These are phyloP conservation scores for Neoarthrinium moseri DNA, from an alignment of 2,329 filamentous ascomycete species.

Conservation along the genomic window DNA sequence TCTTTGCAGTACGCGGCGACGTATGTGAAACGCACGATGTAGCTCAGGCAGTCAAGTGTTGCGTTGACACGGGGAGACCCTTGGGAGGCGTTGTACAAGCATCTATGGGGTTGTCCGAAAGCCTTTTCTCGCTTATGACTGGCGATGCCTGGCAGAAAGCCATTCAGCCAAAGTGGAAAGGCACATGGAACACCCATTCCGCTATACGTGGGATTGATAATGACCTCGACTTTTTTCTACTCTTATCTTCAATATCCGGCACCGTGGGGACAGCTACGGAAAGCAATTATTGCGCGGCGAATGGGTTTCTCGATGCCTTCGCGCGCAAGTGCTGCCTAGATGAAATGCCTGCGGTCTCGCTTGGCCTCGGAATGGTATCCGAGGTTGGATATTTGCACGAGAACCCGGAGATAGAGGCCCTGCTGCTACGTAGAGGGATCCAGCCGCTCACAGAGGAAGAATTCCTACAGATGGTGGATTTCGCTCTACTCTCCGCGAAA, in stretches of 20 bases:
- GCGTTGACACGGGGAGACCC: conserved; percentile 31
- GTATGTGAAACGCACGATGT: not conserved
- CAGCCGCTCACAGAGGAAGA: conserved; percentile 19
- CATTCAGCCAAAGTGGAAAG: conserved; percentile 26
- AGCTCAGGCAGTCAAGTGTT: not conserved
- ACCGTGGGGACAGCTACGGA: conserved; percentile 20
- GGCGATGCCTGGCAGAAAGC: conserved; percentile 19
- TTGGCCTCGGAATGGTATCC: conserved; percentile 30
- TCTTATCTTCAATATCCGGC: conserved; percentile 18
- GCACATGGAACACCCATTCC: conserved; percentile 26
- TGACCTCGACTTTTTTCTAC: conserved; percentile 23
- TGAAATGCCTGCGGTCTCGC: conserved; percentile 22
- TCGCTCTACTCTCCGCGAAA: conserved; percentile 13
- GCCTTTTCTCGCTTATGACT: too few relatives aligned
- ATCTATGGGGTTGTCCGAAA: too few relatives aligned
- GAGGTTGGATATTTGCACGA: conserved; percentile 33
- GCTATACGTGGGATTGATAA: conserved; percentile 2
- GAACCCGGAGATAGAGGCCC: conserved; percentile 20
- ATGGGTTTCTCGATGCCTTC: conserved; percentile 29
- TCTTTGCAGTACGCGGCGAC: not conserved
- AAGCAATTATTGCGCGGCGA: conserved; percentile 31
- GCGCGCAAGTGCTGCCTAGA: conserved; percentile 21
- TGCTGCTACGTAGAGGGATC: conserved; percentile 18
- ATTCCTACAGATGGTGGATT: conserved; percentile 23
- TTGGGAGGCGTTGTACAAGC: too few relatives aligned